Conservation (phyloP, 345 rosid species). For the Viola odorata region DNA sequence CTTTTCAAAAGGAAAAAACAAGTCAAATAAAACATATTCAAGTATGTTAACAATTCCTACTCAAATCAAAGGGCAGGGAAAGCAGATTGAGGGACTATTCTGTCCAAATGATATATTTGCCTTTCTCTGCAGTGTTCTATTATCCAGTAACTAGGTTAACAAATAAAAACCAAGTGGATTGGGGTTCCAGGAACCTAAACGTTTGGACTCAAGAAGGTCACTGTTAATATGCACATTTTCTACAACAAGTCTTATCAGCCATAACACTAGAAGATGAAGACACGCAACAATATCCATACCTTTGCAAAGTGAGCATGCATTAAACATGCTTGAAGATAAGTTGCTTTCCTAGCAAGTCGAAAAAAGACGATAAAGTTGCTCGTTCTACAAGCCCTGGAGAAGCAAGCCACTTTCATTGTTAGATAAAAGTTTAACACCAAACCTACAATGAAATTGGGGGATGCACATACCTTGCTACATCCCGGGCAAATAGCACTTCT, state of each 20-base stretch:
- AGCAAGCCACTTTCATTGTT: slow-evolving; percentile 25
- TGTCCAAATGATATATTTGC: too few species aligned
- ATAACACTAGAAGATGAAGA: neutral
- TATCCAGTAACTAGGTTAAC: too few species aligned
- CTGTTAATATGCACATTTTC: too few species aligned
- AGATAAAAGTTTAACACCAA: slow-evolving; percentile 8
- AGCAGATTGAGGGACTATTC: too few species aligned
- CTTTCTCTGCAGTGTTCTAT: too few species aligned
- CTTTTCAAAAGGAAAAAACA: too few species aligned
- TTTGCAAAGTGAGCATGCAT: slow-evolving; percentile 99
- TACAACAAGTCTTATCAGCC: neutral
- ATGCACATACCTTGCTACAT: slow-evolving; percentile 75
- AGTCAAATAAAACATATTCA: too few species aligned
- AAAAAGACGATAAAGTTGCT: slow-evolving; percentile 86
- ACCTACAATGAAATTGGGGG: slow-evolving; percentile 3
- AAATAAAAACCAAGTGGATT: too few species aligned
- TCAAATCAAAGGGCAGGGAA: too few species aligned
- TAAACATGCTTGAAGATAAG: slow-evolving; percentile 93
- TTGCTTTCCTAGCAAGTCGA: slow-evolving; percentile 85
- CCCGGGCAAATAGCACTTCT: slow-evolving; percentile 86
- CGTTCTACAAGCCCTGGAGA: slow-evolving; percentile 83
- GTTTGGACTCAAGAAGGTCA: too few species aligned
- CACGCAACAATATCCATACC: slow-evolving; percentile 37
- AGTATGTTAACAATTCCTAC: too few species aligned
- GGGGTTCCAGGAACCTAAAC: too few species aligned